A percentile compares a stretch with the other conserved stretches of the same genome.
Evolutionary conservation across 164 flowering plant genomes (phyloP).

Genomic region (Magnolia sinica): DNA sequence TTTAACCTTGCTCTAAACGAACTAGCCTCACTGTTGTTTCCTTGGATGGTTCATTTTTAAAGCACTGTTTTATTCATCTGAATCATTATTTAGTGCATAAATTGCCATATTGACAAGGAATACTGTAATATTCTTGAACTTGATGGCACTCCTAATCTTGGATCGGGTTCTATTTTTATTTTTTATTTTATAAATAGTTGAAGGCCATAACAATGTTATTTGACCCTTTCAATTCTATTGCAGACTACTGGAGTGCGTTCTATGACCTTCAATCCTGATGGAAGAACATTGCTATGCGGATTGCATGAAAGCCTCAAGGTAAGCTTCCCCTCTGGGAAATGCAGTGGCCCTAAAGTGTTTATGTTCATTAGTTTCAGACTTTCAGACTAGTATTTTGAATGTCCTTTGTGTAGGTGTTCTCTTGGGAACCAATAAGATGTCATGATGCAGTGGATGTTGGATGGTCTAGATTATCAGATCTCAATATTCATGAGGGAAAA

Average conservation of each 20-base stretch:
- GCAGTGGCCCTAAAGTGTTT: not conserved
- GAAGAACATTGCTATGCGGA: constrained; percentile 89
- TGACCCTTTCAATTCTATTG: constrained; percentile 15
- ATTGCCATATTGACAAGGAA: not conserved
- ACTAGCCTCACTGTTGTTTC: not conserved
- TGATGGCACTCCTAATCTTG: not conserved
- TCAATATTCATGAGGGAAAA: constrained; percentile 93
- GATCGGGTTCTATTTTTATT: not conserved
- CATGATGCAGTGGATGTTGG: constrained; percentile 96
- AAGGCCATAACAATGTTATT: not conserved
- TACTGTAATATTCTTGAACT: not conserved
- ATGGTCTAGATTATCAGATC: constrained; percentile 94
- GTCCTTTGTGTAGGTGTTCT: constrained; percentile 53
- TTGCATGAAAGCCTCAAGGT: constrained; percentile 94
- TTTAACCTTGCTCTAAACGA: not conserved
- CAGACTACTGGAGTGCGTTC: constrained; percentile 86
- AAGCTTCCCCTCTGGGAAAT: not conserved
- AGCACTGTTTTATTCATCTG: too few species aligned
- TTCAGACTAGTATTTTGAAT: constrained; percentile 1
- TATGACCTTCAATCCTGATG: constrained; percentile 93
- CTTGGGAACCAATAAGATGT: constrained; percentile 94
- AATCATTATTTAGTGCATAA: too few species aligned
- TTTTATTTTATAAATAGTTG: not conserved
- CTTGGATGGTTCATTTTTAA: not conserved
- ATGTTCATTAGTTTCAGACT: constrained; percentile 3